These are phyloP conservation scores for Dalbergia cochinchinensis DNA, from an alignment of 306 rosid species.

Conservation along the genomic window DNA sequence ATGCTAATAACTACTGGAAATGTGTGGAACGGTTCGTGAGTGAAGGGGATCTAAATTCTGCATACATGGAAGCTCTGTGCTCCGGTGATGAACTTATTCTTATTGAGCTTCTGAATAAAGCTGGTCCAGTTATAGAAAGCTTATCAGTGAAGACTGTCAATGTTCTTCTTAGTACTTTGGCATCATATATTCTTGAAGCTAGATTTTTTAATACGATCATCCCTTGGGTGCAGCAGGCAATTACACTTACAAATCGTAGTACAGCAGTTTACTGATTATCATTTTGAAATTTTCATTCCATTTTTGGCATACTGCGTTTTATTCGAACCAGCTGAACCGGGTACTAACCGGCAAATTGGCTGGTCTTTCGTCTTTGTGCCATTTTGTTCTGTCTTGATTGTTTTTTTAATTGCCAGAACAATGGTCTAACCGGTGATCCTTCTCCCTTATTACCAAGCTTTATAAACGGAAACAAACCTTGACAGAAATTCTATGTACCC, in stretches of 20 bases:
- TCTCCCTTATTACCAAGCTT: no score
- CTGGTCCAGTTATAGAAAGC: slow-evolving; percentile 85
- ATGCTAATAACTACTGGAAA: slow-evolving; percentile 60
- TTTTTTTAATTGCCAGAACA: not conserved
- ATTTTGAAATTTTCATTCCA: not conserved
- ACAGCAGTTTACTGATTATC: not conserved
- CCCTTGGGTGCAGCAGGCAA: slow-evolving; percentile 94
- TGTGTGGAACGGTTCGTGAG: slow-evolving; percentile 66
- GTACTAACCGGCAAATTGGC: not conserved
- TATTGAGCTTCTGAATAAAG: slow-evolving; percentile 77
- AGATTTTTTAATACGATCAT: slow-evolving; percentile 61
- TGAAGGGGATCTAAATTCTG: slow-evolving; percentile 83
- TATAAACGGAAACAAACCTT: no score
- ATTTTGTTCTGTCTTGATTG: no score
- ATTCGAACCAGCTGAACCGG: not conserved
- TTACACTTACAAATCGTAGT: slow-evolving; percentile 43
- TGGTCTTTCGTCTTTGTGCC: not conserved
- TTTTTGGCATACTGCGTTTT: not conserved
- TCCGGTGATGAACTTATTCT: slow-evolving; percentile 70
- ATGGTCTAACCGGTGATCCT: not conserved
- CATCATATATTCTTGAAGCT: slow-evolving; percentile 75
- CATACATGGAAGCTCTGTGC: slow-evolving; percentile 78
- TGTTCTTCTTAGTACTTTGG: slow-evolving; percentile 61
- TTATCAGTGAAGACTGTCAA: slow-evolving; percentile 68
- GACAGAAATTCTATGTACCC: not conserved